Conservation (phyloP, 495 filamentous ascomycete genomes). For the Penicillium herquei region DNA sequence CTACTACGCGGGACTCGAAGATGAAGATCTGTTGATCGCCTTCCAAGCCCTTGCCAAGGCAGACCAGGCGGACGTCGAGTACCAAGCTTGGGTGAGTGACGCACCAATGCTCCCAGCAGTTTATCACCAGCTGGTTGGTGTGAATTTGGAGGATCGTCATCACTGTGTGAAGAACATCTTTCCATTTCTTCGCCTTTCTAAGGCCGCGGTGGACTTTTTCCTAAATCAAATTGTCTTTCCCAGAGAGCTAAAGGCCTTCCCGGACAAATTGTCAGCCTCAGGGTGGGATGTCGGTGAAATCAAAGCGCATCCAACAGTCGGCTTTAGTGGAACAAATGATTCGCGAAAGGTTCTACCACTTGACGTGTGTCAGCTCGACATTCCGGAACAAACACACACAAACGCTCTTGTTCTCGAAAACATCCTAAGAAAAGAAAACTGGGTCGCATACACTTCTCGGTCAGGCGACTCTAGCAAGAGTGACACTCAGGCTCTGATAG, state of each 20-base stretch:
- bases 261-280: conserved; percentile 62
- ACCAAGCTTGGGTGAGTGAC: conserved; percentile 50
- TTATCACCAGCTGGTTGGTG: conserved; percentile 47
- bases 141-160: conserved; percentile 58
- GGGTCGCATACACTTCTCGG: conserved; percentile 20
- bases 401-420: conserved; percentile 62
- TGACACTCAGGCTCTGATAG: conserved; percentile 46
- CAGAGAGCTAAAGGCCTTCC: conserved; percentile 62
- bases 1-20: conserved; percentile 62
- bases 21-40: conserved; percentile 49
- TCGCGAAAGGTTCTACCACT: conserved; percentile 56
- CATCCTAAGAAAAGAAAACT: conserved; percentile 57
- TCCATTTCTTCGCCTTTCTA: conserved; percentile 51
- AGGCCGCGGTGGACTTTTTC: conserved; percentile 60
- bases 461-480: neutral
- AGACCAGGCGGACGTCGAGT: conserved; percentile 56
- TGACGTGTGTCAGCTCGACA: conserved; percentile 53
- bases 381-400: conserved; percentile 55
- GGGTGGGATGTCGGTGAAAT: conserved; percentile 58
- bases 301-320: conserved; percentile 51
- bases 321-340: conserved; percentile 77
- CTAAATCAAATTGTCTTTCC: conserved; percentile 63
- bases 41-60: conserved; percentile 52
- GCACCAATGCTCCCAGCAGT: conserved; percentile 30
- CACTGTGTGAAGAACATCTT: conserved; percentile 46